Percentiles rank a stretch among this genome's conserved stretches.
Conservation (phyloP, 164 flowering plant genomes). For the Chloranthus sessilifolius region DNA sequence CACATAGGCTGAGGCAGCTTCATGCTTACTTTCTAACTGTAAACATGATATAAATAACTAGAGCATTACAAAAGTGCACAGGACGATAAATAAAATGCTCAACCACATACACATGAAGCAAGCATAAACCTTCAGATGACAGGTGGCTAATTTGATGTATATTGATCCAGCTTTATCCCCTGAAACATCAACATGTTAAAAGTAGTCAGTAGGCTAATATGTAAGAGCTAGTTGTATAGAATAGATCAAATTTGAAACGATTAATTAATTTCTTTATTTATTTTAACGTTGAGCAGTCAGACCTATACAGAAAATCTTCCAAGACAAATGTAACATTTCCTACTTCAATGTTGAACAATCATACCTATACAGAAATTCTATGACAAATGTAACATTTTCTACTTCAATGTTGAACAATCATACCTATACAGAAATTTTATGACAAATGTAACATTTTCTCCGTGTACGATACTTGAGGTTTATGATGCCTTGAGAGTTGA, state of each 20-base stretch:
- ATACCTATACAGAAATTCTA: too few relatives aligned
- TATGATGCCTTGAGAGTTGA: too few relatives aligned
- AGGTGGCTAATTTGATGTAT: constrained; percentile 25
- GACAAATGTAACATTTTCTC: too few relatives aligned
- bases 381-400: too few relatives aligned
- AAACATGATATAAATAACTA: constrained; percentile 1
- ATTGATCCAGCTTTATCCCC: constrained; percentile 30
- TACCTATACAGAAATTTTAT: too few relatives aligned
- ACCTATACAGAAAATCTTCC: too few relatives aligned
- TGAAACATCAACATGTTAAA: constrained; percentile 2
- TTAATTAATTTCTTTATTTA: too few relatives aligned
- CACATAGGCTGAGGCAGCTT: constrained; percentile 49
- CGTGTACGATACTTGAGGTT: too few relatives aligned
- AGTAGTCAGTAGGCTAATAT: not conserved
- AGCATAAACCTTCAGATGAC: constrained; percentile 23
- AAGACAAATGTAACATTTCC: too few relatives aligned
- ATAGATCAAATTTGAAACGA: not conserved
- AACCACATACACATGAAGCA: not conserved
- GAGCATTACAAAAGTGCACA: not conserved
- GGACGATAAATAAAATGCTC: not conserved
- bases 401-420: too few relatives aligned
- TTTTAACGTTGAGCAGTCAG: too few relatives aligned
- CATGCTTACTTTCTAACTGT: constrained; percentile 52
- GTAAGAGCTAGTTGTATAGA: not conserved
- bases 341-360: too few relatives aligned